Evolutionary conservation across 306 rosid genomes (phyloP).

Genomic region (Lathyrus tuberosus): DNA sequence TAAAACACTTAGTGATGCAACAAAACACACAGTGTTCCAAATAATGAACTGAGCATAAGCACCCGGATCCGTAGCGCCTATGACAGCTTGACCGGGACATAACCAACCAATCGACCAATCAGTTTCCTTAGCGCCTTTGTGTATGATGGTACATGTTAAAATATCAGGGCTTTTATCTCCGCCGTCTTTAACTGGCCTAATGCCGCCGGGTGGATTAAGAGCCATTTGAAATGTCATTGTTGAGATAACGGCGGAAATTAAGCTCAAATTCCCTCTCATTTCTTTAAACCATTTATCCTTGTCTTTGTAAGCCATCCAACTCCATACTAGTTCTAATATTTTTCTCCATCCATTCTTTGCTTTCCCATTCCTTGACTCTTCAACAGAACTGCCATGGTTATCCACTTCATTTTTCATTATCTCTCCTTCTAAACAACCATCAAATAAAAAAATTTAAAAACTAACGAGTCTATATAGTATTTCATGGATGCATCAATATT

Average conservation of each 20-base stretch:
- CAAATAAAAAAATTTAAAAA: too few species aligned
- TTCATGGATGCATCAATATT: too few species aligned
- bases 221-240: conserved; percentile 31
- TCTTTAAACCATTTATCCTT: neutral
- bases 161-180: too few species aligned
- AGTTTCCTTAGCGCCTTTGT: too few species aligned
- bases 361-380: neutral
- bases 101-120: too few species aligned
- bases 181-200: neutral
- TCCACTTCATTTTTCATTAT: neutral
- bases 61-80: neutral
- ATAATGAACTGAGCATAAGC: accelerated
- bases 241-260: neutral
- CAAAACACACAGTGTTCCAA: conserved; percentile 2
- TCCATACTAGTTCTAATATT: neutral
- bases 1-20: neutral
- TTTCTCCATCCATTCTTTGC: neutral
- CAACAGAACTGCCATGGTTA: neutral
- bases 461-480: too few species aligned
- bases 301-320: neutral
- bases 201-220: neutral
- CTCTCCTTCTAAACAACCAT: neutral
- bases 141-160: neutral
- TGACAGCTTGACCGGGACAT: conserved; percentile 19
- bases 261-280: conserved; percentile 13